phyloP scores from a whole-genome alignment of 2,329 filamentous ascomycete species.

The Ceratocystis papillata region DNA sequence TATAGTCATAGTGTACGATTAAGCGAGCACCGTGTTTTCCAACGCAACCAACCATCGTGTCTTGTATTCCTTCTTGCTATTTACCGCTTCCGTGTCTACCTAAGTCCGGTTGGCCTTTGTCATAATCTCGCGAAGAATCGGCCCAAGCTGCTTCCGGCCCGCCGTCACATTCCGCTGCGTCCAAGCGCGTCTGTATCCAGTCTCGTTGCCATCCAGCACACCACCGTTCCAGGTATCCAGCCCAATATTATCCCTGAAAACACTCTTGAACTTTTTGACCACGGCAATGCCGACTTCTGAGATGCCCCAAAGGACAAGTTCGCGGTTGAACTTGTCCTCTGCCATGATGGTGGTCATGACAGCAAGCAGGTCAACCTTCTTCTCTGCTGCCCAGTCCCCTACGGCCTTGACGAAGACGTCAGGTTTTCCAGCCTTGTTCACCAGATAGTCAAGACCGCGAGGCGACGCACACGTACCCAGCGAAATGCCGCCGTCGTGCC shows the following conservation, averaged over 20 bases:
- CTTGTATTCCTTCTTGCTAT: background rate
- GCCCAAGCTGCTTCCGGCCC: slow-evolving; percentile 59
- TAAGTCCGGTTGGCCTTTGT: background rate
- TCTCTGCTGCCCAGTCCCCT: slow-evolving; percentile 29
- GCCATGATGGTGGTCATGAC: slow-evolving; percentile 59
- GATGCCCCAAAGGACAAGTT: slow-evolving; percentile 57
- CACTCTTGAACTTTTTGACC: slow-evolving; percentile 44
- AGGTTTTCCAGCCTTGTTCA: slow-evolving; percentile 41
- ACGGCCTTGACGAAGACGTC: background rate
- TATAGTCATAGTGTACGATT: slow-evolving; percentile 14
- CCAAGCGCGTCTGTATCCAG: slow-evolving; percentile 51
- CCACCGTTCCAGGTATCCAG: slow-evolving; percentile 46
- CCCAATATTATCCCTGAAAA: slow-evolving; percentile 40
- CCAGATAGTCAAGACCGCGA: slow-evolving; percentile 50
- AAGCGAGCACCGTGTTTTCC: background rate
- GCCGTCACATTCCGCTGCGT: slow-evolving; percentile 50
- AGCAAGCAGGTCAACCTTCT: slow-evolving; percentile 37
- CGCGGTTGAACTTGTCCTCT: slow-evolving; percentile 47
- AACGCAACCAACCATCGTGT: background rate
- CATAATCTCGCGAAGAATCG: slow-evolving; percentile 46
- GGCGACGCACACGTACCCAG: slow-evolving; percentile 58
- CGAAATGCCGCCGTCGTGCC: slow-evolving; percentile 45
- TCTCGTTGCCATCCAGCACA: slow-evolving; percentile 34
- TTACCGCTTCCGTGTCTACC: background rate
- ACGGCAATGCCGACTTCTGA: slow-evolving; percentile 40